Evolutionary conservation across 805 yeast genomes (phyloP), one percentile per base, ranked within the genome.

Genomic region (Lipomyces kockii): DNA sequence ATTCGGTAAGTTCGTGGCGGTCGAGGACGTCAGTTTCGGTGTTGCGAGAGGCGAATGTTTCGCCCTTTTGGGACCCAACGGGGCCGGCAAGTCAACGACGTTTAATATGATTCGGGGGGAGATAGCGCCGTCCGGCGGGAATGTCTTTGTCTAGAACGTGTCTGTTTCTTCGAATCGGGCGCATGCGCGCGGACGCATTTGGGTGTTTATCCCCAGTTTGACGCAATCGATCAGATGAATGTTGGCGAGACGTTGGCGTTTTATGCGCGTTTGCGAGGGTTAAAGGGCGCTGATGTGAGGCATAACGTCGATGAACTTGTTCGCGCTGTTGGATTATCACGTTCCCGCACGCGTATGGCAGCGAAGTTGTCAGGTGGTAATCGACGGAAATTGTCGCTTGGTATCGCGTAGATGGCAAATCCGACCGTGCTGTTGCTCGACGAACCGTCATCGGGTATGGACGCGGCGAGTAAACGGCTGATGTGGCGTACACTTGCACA

Each of bases 371-470:
- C 79, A 39, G 80, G 80, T 1, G 80, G 80, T 6, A 78, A 78
- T 66, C 76, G 76, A 61, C 71, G 80, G 49, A 77, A 78, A 64
- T 66, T 78, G 39, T 77, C 80, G 1, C 66, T 78, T 39, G 80
- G 75, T 5, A 75, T 77, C 7, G 77, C 80, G 2, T 66, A 78
- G 14, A 76, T 78, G 70, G 79, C 78, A 1, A 74, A 78, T 57
- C 80, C 80, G 3, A 62, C 73, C 14, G 78, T 78, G n/a, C 65
- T 78, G 27, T 66, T 78, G 11, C 74, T 78, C 11, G 80, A 78
- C 64, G 80, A 78, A 69, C 80, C 80, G n/a, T 77, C 80, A 8
- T 74, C 78, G 43, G 80, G 80, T 20, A 77, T 78, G 80, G 80
- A 78, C 63, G 80, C 80, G 12, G 78, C 76, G 63, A 78, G 80